Evolutionary conservation across 1,284 basidiomycete genomes (phyloP).

Genomic region (Leccinum subatratum): DNA sequence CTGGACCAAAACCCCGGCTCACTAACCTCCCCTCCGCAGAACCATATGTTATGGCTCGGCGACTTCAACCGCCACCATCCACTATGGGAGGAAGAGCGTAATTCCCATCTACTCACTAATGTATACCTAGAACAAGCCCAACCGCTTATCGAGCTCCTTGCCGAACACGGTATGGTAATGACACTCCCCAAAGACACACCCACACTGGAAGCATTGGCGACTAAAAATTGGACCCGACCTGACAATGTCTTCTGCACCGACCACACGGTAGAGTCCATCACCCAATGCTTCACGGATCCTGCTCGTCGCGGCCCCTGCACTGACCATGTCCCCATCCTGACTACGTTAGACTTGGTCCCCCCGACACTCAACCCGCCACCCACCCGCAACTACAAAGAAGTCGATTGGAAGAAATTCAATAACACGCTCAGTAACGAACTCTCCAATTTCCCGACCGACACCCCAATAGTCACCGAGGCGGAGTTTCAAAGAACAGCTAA

Average conservation of each 20-base stretch:
- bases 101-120: constrained; percentile 22
- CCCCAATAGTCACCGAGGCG: background rate
- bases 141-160: background rate
- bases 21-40: background rate
- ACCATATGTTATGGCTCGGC: constrained; percentile 25
- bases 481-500: constrained; percentile 12
- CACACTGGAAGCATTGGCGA: background rate
- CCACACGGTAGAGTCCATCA: background rate
- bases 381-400: background rate
- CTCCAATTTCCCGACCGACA: too few relatives aligned
- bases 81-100: constrained; percentile 39
- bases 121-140: constrained; percentile 6
- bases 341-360: background rate
- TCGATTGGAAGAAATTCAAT: background rate
- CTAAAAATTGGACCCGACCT: constrained; percentile 8
- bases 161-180: constrained; percentile 1
- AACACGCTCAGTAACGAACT: background rate
- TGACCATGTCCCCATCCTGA: constrained; percentile 11
- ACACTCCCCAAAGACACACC: constrained; percentile 2
- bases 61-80: constrained; percentile 37
- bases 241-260: constrained; percentile 16
- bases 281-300: constrained; percentile 1
- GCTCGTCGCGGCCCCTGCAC: background rate
- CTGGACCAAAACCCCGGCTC: background rate
- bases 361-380: background rate